Evolutionary conservation across 208 protist genomes (phyloP).

Genomic region (Trypanosoma melophagium): DNA sequence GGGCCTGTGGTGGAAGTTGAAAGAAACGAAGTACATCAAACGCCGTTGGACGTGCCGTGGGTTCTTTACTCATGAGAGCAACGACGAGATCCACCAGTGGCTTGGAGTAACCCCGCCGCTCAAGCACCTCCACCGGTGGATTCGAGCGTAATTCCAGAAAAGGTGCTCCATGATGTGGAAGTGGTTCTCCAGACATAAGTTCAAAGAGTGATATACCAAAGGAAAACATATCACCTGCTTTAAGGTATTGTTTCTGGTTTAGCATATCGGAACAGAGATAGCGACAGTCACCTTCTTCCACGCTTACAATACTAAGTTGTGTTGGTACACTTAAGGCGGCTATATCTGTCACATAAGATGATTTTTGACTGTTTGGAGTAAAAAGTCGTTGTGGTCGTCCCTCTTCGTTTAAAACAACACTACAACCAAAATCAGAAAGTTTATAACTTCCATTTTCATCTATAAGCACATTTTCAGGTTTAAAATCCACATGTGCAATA

Average conservation of each 20-base stretch:
- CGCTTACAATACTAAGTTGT: slow-evolving; percentile 68
- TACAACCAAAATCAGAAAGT: slow-evolving; percentile 93
- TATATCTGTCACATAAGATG: slow-evolving; percentile 1
- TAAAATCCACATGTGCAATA: slow-evolving; percentile 93
- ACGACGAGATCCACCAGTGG: slow-evolving; percentile 51
- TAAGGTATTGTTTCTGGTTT: slow-evolving; percentile 82
- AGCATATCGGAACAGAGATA: slow-evolving; percentile 92
- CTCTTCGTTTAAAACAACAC: slow-evolving; percentile 62
- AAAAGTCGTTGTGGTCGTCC: slow-evolving; percentile 43
- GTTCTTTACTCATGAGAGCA: slow-evolving; percentile 52
- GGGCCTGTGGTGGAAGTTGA: slow-evolving; percentile 41
- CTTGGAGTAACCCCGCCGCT: slow-evolving; percentile 57
- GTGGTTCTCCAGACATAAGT: slow-evolving; percentile 73
- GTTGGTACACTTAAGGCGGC: slow-evolving; percentile 19
- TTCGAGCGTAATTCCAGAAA: slow-evolving; percentile 63
- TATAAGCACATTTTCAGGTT: slow-evolving; percentile 92
- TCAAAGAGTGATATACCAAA: slow-evolving; percentile 92
- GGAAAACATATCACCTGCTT: slow-evolving; percentile 88
- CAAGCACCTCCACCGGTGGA: slow-evolving; percentile 40
- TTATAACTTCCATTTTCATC: slow-evolving; percentile 76
- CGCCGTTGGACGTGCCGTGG: slow-evolving; percentile 61
- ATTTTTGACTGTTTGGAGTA: slow-evolving; percentile 1
- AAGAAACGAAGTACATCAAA: slow-evolving; percentile 65
- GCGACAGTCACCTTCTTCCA: slow-evolving; percentile 90
- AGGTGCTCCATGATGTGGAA: slow-evolving; percentile 74